Conservation (phyloP, 1,139 yeast species). For the Citeromyces siamensis region DNA sequence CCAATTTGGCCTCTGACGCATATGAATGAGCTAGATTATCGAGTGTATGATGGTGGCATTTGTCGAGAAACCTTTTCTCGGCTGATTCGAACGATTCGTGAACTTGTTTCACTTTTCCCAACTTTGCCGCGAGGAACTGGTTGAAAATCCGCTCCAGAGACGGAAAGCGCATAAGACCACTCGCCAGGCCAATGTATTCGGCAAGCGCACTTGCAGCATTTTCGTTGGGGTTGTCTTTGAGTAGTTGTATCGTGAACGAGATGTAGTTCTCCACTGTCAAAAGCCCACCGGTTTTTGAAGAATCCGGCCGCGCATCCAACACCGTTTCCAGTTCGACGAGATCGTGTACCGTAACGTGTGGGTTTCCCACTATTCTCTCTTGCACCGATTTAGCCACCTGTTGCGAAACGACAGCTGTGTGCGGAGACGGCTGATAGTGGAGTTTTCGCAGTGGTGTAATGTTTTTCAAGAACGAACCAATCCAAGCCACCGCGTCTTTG, state of each 20-base stretch:
- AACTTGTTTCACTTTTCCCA: neutral
- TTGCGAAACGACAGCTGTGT: neutral
- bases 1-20: neutral
- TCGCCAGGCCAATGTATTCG: neutral
- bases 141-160: neutral
- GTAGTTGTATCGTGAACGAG: neutral
- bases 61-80: neutral
- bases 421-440: neutral
- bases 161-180: neutral
- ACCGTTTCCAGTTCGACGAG: neutral
- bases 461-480: neutral
- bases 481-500: slow-evolving; percentile 1
- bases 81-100: neutral
- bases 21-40: neutral
- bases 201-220: neutral
- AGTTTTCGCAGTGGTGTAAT: neutral
- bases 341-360: neutral
- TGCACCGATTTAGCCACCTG: neutral
- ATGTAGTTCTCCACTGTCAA: neutral
- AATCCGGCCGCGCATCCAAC: neutral
- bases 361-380: neutral
- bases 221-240: neutral
- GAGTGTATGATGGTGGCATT: neutral
- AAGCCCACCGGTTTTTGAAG: neutral
- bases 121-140: neutral